Conservation (phyloP, 1,139 yeast genomes). For the Geotrichum histeridarum region DNA sequence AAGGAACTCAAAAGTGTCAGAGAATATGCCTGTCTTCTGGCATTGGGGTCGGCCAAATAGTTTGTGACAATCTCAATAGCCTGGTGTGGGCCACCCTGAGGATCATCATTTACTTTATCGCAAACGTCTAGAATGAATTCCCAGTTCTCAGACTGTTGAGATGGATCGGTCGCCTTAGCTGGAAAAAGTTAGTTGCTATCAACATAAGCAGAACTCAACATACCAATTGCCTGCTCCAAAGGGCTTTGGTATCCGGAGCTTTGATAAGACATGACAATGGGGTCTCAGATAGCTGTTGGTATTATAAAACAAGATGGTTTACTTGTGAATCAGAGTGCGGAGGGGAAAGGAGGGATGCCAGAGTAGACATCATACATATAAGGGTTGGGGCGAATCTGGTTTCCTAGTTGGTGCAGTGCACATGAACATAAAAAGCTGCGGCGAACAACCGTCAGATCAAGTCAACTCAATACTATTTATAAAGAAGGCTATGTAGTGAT, state of each 20-base stretch:
- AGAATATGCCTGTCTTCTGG: constrained; percentile 73
- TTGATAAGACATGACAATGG: background rate
- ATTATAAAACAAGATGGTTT: no score
- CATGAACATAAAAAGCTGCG: no score
- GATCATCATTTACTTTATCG: constrained; percentile 68
- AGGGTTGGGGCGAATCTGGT: no score
- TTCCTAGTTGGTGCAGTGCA: no score
- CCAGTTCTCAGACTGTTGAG: constrained; percentile 83
- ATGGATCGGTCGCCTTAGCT: constrained; percentile 72
- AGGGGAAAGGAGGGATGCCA: no score
- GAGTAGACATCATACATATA: no score
- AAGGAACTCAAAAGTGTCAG: constrained; percentile 59
- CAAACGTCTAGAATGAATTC: constrained; percentile 75
- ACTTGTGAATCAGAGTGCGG: no score
- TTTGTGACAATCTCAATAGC: constrained; percentile 50
- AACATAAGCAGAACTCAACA: background rate
- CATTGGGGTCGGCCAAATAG: constrained; percentile 60
- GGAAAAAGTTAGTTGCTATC: constrained; percentile 21
- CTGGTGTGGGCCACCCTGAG: constrained; percentile 56
- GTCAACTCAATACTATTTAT: no score
- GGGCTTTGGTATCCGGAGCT: constrained; percentile 16
- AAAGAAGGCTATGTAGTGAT: background rate
- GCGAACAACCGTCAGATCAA: no score
- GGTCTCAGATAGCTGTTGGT: no score
- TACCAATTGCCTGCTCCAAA: constrained; percentile 24